Evolutionary conservation across 2,329 filamentous ascomycete species (phyloP), one percentile per base, ranked within the genome.

Genomic region (Trichoderma afroharzianum): DNA sequence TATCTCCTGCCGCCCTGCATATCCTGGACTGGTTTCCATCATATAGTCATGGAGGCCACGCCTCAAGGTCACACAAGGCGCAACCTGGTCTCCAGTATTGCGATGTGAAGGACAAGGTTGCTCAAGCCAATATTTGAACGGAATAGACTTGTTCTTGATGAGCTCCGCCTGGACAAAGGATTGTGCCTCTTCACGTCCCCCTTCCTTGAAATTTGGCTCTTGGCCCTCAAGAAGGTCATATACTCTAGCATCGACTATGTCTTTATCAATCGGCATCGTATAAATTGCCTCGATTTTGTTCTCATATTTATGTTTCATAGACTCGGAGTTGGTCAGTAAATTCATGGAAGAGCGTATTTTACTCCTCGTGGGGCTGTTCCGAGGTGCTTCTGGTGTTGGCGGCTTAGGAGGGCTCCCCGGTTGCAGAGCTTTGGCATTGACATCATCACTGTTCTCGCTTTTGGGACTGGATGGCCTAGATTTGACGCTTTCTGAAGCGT

Each of bases 51-150:
- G 69, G 14, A 71, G 62, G n/a, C 69, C 69, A 28, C 61, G 69
- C 18, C 62, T 43, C 21, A 71, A 50, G 15, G 36, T 26, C 12
- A 66, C 62, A n/a, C 69, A 71, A 33, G 69, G 62, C 0, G 69
- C 33, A 30, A 14, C 12, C 1, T 71, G 62, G 26, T 24, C 53
- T 28, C 36, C 63, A 1, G 36, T 58, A 24, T 61, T 32, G 30
- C 62, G 69, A 61, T 26, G 53, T 24, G 69, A 21, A 30, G 69
- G 69, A 4, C 69, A 71, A 30, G 53, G 53, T 12, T 71, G 69
- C 28, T 67, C 62, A 26, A 71, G 36, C 69, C 69, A 71, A 14
- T 71, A 71, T 7, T 66, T 71, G 53, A 71, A 66, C 14, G 69
- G 69, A 28, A 71, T 71, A 6, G 30, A 59, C 0, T 59, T 36